A percentile compares a stretch with the other conserved stretches of the same genome.
Evolutionary conservation across 1,139 yeast genomes (phyloP).

Genomic region (Tardiomyces blankii): DNA sequence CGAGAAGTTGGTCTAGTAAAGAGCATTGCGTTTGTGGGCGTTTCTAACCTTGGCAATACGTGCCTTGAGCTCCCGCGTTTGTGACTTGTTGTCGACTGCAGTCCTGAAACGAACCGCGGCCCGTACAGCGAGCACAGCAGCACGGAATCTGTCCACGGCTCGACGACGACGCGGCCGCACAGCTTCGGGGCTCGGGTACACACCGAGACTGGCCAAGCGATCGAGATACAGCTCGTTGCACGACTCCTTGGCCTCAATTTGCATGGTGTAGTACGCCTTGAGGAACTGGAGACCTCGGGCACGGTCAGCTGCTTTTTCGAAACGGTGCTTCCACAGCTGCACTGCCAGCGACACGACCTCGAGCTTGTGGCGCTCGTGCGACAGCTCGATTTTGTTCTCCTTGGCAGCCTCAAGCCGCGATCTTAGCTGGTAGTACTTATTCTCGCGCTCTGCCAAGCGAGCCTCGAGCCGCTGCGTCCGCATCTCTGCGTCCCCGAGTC

Average conservation of each 20-base stretch:
- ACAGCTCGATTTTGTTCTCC: not conserved
- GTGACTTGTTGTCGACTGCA: not conserved
- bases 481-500: not conserved
- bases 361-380: not conserved
- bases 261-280: not conserved
- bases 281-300: not conserved
- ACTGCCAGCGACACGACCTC: not conserved
- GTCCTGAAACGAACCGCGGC: not conserved
- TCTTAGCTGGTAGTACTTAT: not conserved
- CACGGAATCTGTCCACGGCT: not conserved
- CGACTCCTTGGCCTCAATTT: not conserved
- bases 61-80: not conserved
- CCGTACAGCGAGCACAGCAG: not conserved
- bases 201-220: not conserved
- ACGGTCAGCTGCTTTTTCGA: not conserved
- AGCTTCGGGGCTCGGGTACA: not conserved
- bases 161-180: not conserved
- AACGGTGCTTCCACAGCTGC: not conserved
- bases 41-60: not conserved
- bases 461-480: not conserved
- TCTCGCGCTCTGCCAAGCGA: not conserved
- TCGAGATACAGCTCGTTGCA: not conserved
- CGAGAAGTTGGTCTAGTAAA: too few relatives aligned
- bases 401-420: not conserved
- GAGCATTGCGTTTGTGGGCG: not conserved